A percentile compares a stretch with the other conserved stretches of the same genome.
Evolutionary conservation across 805 yeast species (phyloP).

Genomic region (Cephaloascus albidus): DNA sequence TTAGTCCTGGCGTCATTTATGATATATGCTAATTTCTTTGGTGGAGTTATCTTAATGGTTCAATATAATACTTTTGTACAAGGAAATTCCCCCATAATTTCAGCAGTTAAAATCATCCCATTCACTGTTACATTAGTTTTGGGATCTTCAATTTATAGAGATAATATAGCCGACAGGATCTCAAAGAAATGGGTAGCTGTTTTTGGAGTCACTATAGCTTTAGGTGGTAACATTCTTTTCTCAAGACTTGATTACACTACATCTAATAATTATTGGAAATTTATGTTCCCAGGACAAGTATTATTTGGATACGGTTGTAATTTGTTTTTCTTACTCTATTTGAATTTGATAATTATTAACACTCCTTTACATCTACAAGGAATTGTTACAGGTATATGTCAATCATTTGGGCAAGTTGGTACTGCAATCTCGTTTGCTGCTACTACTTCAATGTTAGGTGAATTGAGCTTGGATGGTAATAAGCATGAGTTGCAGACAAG

Average conservation of each 20-base stretch:
- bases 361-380: conserved; percentile 30
- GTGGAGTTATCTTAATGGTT: conserved; percentile 4
- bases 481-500: no score
- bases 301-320: conserved; percentile 15
- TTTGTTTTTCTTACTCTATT: conserved; percentile 21
- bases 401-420: conserved; percentile 24
- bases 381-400: conserved; percentile 24
- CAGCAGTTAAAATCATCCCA: conserved; percentile 26
- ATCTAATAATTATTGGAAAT: conserved; percentile 16
- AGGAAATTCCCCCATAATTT: conserved; percentile 16
- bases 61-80: conserved; percentile 17
- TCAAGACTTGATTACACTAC: conserved; percentile 9
- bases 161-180: conserved; percentile 6
- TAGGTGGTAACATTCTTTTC: conserved; percentile 10
- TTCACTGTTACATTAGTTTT: conserved; percentile 16
- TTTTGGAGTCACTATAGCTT: conserved; percentile 1
- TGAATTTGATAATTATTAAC: conserved; percentile 15
- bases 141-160: conserved; percentile 15
- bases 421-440: conserved; percentile 17
- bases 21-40: conserved; percentile 10
- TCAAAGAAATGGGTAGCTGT: conserved; percentile 6
- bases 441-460: conserved; percentile 15
- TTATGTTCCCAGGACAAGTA: conserved; percentile 12
- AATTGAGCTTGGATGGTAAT: no score
- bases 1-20: conserved; percentile 10